phyloP scores from a whole-genome alignment of 2,329 filamentous ascomycete genomes.

The Sordariomycetes sp. region DNA sequence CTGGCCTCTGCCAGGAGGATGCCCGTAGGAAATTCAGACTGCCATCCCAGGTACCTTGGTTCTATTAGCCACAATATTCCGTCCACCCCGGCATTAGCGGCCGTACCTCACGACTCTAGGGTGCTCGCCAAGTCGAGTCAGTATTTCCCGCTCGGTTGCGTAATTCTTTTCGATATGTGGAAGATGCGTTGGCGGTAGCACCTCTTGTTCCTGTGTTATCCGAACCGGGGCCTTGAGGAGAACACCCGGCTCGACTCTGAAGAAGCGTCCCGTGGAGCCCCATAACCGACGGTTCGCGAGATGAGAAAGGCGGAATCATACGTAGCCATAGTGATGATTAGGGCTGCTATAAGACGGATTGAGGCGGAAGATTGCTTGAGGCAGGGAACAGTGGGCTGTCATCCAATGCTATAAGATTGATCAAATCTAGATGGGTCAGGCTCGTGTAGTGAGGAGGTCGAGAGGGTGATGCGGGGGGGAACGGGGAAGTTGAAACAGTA shows the following conservation, averaged over 20 bases:
- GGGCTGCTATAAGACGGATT: too few species aligned
- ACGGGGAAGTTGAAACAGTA: too few species aligned
- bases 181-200: background rate
- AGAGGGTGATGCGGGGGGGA: too few species aligned
- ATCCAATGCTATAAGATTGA: too few species aligned
- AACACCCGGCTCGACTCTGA: background rate
- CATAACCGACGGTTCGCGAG: too few species aligned
- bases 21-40: background rate
- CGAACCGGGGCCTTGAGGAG: background rate
- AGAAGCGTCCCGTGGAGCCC: background rate
- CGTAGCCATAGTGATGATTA: too few species aligned
- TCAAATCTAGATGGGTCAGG: too few species aligned
- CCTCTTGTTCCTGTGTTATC: background rate
- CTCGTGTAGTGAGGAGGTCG: too few species aligned
- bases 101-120: background rate
- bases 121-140: background rate
- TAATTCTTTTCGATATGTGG: background rate
- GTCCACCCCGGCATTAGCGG: background rate
- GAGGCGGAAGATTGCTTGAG: too few species aligned
- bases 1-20: constrained; percentile 9
- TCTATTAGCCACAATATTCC: background rate
- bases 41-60: background rate
- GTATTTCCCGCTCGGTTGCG: background rate
- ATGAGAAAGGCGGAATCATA: too few species aligned
- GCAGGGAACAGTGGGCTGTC: too few species aligned